Conservation (phyloP, 257 asterid genomes). For the Fraxinus cuspidata region DNA sequence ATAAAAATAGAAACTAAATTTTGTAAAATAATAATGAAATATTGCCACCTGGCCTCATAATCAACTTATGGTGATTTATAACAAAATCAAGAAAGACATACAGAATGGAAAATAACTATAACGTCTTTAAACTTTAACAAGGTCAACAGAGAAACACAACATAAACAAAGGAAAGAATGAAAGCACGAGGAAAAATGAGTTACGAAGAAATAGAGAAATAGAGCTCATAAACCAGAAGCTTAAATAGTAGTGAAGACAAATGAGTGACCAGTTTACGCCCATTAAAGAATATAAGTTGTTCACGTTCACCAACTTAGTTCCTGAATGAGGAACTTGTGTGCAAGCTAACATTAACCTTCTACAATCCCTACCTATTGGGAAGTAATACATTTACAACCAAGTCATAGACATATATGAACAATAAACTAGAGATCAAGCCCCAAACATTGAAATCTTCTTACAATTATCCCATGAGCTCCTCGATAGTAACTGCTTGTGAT, state of each 20-base stretch:
- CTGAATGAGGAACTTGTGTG: background rate
- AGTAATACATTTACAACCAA: slow-evolving; percentile 1
- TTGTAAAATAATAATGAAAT: background rate
- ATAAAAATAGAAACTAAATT: background rate
- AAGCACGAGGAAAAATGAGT: background rate
- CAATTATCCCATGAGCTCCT: slow-evolving; percentile 98
- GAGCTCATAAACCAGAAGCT: background rate
- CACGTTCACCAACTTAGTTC: background rate
- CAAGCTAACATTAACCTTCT: background rate
- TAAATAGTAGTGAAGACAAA: background rate
- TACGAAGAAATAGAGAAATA: background rate
- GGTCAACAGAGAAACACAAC: background rate
- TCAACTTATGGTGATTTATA: background rate
- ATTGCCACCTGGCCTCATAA: background rate
- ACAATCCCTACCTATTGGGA: background rate
- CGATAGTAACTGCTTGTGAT: slow-evolving; percentile 98
- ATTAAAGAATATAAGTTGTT: background rate
- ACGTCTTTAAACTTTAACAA: background rate
- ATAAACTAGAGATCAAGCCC: slow-evolving; percentile 15
- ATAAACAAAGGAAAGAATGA: background rate
- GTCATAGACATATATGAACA: background rate
- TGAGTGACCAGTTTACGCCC: background rate
- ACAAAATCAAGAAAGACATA: background rate
- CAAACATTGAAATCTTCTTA: slow-evolving; percentile 43
- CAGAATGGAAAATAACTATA: background rate